Base-by-base conservation (phyloP, 768 basidiomycete species). In the Cubamyces sp. region DNA sequence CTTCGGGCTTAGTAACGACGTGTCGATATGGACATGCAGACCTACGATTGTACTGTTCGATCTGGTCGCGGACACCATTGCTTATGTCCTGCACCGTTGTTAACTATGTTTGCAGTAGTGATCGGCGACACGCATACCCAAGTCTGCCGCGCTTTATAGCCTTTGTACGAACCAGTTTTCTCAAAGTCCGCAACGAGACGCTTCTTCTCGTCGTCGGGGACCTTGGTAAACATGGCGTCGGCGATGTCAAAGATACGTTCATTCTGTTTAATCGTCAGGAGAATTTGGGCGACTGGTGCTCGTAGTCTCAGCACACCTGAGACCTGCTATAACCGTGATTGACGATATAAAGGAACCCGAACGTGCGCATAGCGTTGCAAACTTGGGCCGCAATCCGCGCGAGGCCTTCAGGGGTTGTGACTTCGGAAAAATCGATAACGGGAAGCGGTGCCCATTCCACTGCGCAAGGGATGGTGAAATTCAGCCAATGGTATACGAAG, bases 1-100 rank as follows among this genome's bases (percentile, higher is more conserved):
- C 5, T 19, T 12, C 34, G 34, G 6, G n/a, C n/a, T 45, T 28
- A 46, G 16, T 12, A 49, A 43, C 4, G 6, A 8, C 3, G 25
- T 25, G 19, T 3, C 16, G n/a, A 9, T 28, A 3, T 25, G 5
- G 25, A 23, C 50, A 4, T 15, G 9, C 1, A 47, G 7, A 64
- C 48, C 28, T 16, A 88, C 87, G 77, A 62, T 83, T 85, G 65
- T 88, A 88, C 53, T 82, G 76, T 66, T 89, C 87, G 18, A 87
- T 67, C 65, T 87, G 85, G 67, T 90, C 88, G 15, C 73, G 79
- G 23, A 88, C 81, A 3, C 87, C 87, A 12, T 79, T 80, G 41
- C 83, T 83, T 41, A 88, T 82, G 49, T 85, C 83, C 87, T 89
- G 54, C n/a, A 54, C 9, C 8, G 6, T 49, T 40, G 57, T 11